Evolutionary conservation across 2,329 filamentous ascomycete species (phyloP).

Genomic region (Penicillium expansum): DNA sequence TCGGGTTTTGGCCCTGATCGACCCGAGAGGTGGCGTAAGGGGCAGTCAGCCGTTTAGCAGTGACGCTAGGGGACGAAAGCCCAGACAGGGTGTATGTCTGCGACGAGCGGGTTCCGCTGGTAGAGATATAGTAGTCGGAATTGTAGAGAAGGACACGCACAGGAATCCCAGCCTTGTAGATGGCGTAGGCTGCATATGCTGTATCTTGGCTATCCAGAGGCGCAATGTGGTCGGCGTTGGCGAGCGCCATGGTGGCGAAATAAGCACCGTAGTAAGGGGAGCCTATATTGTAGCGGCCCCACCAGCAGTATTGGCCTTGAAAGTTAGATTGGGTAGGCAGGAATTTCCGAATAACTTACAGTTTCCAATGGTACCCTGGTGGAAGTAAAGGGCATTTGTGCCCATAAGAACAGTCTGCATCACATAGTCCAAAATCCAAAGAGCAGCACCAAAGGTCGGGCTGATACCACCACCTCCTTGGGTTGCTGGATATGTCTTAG

Average conservation of each 20-base stretch:
- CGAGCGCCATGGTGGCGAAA: conserved; percentile 48
- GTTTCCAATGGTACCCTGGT: conserved; percentile 52
- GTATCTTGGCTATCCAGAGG: conserved; percentile 47
- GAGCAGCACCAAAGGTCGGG: conserved; percentile 50
- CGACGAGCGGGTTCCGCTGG: conserved; percentile 20
- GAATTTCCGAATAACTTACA: conserved; percentile 34
- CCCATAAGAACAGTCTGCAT: conserved; percentile 34
- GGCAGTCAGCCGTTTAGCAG: conserved; percentile 48
- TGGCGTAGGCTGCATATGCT: conserved; percentile 49
- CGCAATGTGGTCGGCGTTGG: conserved; percentile 45
- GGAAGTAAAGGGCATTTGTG: conserved; percentile 47
- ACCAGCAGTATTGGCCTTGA: conserved; percentile 48
- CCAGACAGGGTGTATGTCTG: conserved; percentile 47
- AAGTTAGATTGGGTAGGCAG: neutral
- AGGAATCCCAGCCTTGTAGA: conserved; percentile 41
- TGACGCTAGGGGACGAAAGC: conserved; percentile 36
- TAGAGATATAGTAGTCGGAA: conserved; percentile 32
- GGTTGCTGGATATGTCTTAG: conserved; percentile 26
- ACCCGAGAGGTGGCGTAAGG: conserved; percentile 44
- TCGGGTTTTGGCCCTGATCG: conserved; percentile 45
- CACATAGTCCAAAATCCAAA: conserved; percentile 53
- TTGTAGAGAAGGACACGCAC: conserved; percentile 42
- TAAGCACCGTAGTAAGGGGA: conserved; percentile 55
- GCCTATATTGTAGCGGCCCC: conserved; percentile 50
- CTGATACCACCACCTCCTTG: conserved; percentile 43